Evolutionary conservation across 2,329 filamentous ascomycete species (phyloP).

Genomic region (Didymella sp.): DNA sequence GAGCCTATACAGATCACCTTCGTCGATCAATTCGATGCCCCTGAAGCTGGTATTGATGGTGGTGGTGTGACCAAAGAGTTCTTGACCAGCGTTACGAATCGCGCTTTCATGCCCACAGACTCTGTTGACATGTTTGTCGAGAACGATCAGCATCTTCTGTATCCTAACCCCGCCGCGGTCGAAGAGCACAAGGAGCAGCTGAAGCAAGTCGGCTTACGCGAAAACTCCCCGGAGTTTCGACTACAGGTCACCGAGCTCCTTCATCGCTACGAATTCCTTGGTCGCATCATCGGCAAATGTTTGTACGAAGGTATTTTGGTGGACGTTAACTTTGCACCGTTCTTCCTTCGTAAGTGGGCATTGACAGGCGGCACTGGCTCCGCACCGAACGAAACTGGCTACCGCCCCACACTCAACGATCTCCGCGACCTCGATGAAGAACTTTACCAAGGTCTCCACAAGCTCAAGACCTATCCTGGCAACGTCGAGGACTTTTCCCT

Average conservation of each 20-base stretch:
- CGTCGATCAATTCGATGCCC: conserved; percentile 84
- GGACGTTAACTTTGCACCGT: conserved; percentile 90
- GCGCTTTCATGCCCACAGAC: conserved; percentile 73
- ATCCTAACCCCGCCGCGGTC: conserved; percentile 81
- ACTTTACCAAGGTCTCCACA: conserved; percentile 82
- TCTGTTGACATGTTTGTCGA: conserved; percentile 73
- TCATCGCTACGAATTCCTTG: conserved; percentile 85
- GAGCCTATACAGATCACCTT: conserved; percentile 98
- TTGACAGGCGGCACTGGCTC: conserved; percentile 70
- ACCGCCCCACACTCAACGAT: conserved; percentile 94
- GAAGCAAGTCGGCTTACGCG: conserved; percentile 58
- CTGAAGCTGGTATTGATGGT: conserved; percentile 94
- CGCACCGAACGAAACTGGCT: conserved; percentile 71
- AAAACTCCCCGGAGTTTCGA: conserved; percentile 64
- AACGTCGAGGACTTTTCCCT: conserved; percentile 81
- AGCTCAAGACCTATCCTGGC: conserved; percentile 84
- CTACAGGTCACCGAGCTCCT: conserved; percentile 67
- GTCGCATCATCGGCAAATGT: conserved; percentile 93
- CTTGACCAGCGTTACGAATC: conserved; percentile 82
- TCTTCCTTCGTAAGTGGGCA: conserved; percentile 96
- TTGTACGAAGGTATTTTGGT: conserved; percentile 96
- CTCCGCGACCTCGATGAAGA: conserved; percentile 89
- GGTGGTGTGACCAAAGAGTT: conserved; percentile 98
- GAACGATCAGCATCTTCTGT: conserved; percentile 85
- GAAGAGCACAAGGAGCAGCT: conserved; percentile 71